Percentiles rank a stretch among this genome's conserved stretches.
Conservation (phyloP, 2,329 filamentous ascomycete genomes). For the Pestalotiopsis sp. region DNA sequence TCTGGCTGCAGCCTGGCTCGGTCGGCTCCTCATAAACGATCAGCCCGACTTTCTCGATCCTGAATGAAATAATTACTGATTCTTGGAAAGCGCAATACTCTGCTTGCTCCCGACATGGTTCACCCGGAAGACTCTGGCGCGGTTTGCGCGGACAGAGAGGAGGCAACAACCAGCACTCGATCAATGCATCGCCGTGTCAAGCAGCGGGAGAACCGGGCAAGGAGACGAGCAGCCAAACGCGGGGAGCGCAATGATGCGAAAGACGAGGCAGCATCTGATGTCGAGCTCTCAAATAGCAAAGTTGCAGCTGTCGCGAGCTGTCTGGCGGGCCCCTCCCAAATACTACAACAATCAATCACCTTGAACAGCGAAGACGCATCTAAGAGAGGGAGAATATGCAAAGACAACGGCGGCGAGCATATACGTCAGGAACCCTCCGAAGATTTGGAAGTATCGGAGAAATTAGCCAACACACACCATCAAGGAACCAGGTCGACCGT, state of each 20-base stretch:
- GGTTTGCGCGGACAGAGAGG: background rate
- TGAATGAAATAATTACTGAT: background rate
- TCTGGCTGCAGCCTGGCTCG: background rate
- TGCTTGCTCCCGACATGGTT: background rate
- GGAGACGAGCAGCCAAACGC: background rate
- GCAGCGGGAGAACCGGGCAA: background rate
- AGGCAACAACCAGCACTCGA: background rate
- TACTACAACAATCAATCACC: background rate
- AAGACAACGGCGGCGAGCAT: background rate
- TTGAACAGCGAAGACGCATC: background rate
- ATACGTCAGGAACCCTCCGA: background rate
- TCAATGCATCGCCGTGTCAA: background rate
- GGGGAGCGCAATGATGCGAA: background rate
- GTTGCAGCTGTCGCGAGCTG: background rate
- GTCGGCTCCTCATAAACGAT: background rate
- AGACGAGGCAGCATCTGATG: background rate
- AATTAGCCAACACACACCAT: background rate
- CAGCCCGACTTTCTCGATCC: background rate
- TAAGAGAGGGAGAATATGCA: background rate
- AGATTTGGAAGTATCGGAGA: too few relatives aligned
- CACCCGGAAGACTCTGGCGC: background rate
- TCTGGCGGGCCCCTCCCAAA: background rate
- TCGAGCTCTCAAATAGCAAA: background rate
- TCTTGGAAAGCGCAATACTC: background rate
- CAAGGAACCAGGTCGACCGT: background rate